Conservation (phyloP, 352 stramenopile genomes). For the Pythium folliculosum region DNA sequence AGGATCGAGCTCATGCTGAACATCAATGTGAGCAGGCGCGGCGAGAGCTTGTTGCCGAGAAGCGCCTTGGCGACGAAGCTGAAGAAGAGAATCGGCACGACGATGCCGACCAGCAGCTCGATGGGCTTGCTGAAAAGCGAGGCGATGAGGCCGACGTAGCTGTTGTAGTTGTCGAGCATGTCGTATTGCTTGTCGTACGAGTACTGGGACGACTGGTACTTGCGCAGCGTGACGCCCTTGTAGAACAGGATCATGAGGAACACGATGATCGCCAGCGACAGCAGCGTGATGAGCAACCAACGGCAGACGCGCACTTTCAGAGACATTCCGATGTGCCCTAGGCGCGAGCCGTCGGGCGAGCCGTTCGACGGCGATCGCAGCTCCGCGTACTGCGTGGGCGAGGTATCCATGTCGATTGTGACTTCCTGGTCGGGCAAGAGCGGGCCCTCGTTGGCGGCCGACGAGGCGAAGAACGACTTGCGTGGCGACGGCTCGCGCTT, state of each 20-base stretch:
- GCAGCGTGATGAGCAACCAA: slow-evolving; percentile 19
- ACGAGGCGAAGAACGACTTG: slow-evolving; percentile 12
- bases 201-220: slow-evolving; percentile 12
- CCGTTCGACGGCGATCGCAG: slow-evolving; percentile 17
- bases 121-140: slow-evolving; percentile 25
- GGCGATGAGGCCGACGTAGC: slow-evolving; percentile 26
- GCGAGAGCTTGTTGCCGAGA: slow-evolving; percentile 10
- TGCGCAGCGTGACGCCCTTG: slow-evolving; percentile 24
- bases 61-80: slow-evolving; percentile 11
- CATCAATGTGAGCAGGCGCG: not conserved
- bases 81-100: slow-evolving; percentile 21
- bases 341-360: not conserved
- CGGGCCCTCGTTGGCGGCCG: slow-evolving; percentile 1
- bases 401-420: slow-evolving; percentile 11
- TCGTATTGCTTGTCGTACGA: slow-evolving; percentile 17
- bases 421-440: slow-evolving; percentile 1
- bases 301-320: slow-evolving; percentile 19
- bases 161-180: slow-evolving; percentile 33
- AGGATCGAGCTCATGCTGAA: slow-evolving; percentile 17
- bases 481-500: slow-evolving; percentile 18
- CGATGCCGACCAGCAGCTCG: slow-evolving; percentile 23
- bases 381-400: slow-evolving; percentile 14
- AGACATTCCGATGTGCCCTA: slow-evolving; percentile 12
- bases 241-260: slow-evolving; percentile 22
- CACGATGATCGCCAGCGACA: slow-evolving; percentile 18